Percentiles rank a stretch among this genome's conserved stretches.
Conservation (phyloP, 495 filamentous ascomycete species). For the Penicillium fimorum region DNA sequence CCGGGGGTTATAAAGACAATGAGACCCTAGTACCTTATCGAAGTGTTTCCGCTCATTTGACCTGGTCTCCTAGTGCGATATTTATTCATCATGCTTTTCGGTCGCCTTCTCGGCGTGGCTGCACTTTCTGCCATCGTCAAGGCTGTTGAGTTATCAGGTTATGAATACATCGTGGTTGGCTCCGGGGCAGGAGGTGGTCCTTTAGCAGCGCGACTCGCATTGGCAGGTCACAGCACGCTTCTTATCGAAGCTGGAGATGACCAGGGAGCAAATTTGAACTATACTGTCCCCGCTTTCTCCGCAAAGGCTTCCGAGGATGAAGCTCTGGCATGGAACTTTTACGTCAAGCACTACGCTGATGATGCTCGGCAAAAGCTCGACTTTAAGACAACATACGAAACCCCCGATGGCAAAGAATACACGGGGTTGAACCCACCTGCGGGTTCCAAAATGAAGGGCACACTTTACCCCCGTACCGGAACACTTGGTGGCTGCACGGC, state of each 20-base stretch:
- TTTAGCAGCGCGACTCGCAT: conserved; percentile 58
- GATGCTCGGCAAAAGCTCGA: conserved; percentile 40
- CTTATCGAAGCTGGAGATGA: conserved; percentile 66
- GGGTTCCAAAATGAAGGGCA: conserved; percentile 41
- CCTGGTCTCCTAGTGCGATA: not conserved
- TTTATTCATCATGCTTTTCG: conserved; percentile 3
- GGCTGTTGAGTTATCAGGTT: conserved; percentile 36
- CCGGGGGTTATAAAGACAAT: not conserved
- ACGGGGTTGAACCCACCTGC: conserved; percentile 39
- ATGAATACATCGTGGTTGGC: conserved; percentile 68
- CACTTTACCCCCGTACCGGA: conserved; percentile 47
- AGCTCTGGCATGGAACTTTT: conserved; percentile 47
- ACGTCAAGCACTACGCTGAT: conserved; percentile 46
- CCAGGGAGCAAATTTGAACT: conserved; percentile 43
- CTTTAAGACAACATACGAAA: conserved; percentile 44
- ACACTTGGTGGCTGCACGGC: conserved; percentile 48
- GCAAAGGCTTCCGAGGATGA: conserved; percentile 40
- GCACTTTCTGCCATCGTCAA: conserved; percentile 25
- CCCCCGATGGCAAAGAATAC: conserved; percentile 38
- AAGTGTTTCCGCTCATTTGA: not conserved
- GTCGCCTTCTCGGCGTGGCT: conserved; percentile 15
- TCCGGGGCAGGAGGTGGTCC: conserved; percentile 65
- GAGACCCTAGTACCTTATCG: not conserved
- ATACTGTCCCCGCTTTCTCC: conserved; percentile 40
- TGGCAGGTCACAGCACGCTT: conserved; percentile 58